Evolutionary conservation across 495 filamentous ascomycete genomes (phyloP), one percentile per base, ranked within the genome.

Genomic region (Aspergillus steynii): DNA sequence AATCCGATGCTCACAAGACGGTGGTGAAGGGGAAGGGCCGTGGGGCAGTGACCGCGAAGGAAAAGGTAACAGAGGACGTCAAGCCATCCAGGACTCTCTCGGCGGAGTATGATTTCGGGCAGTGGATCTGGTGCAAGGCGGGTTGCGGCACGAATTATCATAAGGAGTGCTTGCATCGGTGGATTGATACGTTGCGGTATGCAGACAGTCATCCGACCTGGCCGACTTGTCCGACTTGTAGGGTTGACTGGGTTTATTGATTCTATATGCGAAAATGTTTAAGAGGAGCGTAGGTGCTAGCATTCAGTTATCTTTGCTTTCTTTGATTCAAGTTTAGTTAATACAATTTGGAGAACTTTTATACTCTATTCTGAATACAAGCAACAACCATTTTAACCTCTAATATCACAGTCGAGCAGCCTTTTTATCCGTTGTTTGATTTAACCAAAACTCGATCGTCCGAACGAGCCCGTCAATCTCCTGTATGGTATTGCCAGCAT

Each of bases 401-500:
- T 20, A 20, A 20, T 7, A n/a, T 59, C 47, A 63, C 12, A 67
- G 26, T 12, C 60, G 55, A 20, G 60, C 59, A 6, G 37, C 31
- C 25, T 64, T 61, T 27, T 56, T 59, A 47, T 55, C 60, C 9
- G 55, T 62, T 34, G 67, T 61, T 31, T 66, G 61, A 20, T 77
- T 68, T 37, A 79, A 56, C 81, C 80, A 83, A 6, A 52, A 59
- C 54, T 71, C 69, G 48, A 84, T 77, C 0, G 65, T 66, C n/a
- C 54, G 65, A 1, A 76, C 72, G 25, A 83, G 61, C 2, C 63
- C 66, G 45, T 84, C 78, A n/a, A 82, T 72, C 50, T 84, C 72
- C 27, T 70, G 68, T 34, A 76, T 65, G 6, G 81, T 80, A 61
- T 84, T 83, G 1, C 69, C 74, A 0, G 80, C 74, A 68, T 84